Base-by-base conservation (phyloP, 2,329 filamentous ascomycete species). In the Rasamsonia emersonii region DNA sequence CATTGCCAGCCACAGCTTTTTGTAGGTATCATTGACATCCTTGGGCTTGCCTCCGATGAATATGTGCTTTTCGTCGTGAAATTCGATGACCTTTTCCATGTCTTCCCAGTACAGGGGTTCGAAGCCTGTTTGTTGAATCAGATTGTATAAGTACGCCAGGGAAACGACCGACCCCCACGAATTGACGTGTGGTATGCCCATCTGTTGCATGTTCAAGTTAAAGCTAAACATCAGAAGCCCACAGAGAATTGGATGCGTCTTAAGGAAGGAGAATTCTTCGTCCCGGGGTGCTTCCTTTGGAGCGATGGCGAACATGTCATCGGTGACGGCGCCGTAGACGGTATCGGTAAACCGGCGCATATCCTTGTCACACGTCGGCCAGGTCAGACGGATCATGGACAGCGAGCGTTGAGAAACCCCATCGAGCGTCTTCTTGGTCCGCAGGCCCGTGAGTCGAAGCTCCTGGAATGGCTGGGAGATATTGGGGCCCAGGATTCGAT, bases 401-500 rank as follows among this genome's bases (percentile, higher is more conserved):
- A 31, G 47, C 44, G 45, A 47, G 6, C 52, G 18, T 24, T 49
- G 16, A 9, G 36, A 35, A 28, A 47, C 50, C 14, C 50, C 46
- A 17, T 45, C 33, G 19, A 51, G 46, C 8, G 37, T 48, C 32
- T 43, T 51, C 23, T 43, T 31, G 14, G 49, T 51, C 8, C 49
- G 50, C 18, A 52, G 35, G 30, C 45, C 44, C 18, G 44, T 44
- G 32, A 49, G 49, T 7, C 45, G 44, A 16, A 50, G 41, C 30
- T 50, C 45, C 18, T 14, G 36, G 36, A 44, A 46, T 27, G 43
- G 43, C 36, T 38, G 30, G 21, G 40, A 11, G 10, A 23, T 31
- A 25, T 40, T 47, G 35, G 42, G 16, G n/a, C 55, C 44, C 33
- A 58, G 47, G n/a, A 37, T 40, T 36, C 56, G 50, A 37, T 59